A percentile compares a stretch with the other conserved stretches of the same genome.
Conservation (phyloP, 2,329 filamentous ascomycete genomes). For the Aspergillus clavatus region DNA sequence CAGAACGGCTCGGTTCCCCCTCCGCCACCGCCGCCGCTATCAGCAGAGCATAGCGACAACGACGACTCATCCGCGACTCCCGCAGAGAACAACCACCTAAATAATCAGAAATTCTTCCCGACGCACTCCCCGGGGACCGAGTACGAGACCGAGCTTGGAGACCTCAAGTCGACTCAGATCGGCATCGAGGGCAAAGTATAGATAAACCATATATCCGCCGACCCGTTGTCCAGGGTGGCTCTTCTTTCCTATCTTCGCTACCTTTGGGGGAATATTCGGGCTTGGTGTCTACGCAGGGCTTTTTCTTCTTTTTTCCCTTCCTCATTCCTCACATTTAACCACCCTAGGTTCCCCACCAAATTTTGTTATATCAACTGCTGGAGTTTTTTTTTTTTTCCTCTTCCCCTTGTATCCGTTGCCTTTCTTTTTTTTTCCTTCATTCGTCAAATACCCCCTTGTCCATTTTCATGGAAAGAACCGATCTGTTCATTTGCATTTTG, state of each 20-base stretch:
- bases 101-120: not conserved
- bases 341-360: not conserved
- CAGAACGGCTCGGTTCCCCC: constrained; percentile 21
- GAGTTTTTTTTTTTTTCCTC: constrained; percentile 1
- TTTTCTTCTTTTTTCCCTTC: constrained; percentile 2
- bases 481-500: not conserved
- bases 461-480: not conserved
- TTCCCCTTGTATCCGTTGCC: too few species aligned
- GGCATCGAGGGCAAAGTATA: constrained; percentile 24
- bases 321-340: not conserved
- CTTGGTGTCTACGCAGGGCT: not conserved
- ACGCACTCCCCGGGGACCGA: not conserved
- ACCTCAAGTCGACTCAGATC: constrained; percentile 17
- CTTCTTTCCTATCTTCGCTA: constrained; percentile 8
- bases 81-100: constrained; percentile 10
- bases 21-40: constrained; percentile 31
- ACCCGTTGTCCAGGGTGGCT: too few species aligned
- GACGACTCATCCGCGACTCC: constrained; percentile 6
- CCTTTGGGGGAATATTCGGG: not conserved
- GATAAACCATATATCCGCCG: not conserved
- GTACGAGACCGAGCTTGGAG: constrained; percentile 5
- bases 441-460: constrained; percentile 1
- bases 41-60: constrained; percentile 19
- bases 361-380: not conserved
- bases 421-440: too few species aligned